Conservation (phyloP, 805 yeast genomes). For the Saccharomyces jurei region DNA sequence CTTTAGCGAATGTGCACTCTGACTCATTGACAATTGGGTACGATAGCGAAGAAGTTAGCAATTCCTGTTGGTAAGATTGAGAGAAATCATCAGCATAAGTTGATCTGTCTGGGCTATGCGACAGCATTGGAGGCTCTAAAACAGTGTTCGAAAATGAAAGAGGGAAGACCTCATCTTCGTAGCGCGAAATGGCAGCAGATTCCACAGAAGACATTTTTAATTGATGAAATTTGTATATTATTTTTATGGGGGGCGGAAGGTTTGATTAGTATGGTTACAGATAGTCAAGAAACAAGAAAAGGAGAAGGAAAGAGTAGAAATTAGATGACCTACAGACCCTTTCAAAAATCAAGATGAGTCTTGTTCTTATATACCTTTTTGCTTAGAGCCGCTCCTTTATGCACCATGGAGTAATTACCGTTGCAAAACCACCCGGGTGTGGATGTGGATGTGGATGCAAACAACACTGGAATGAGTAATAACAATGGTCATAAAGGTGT, state of each 20-base stretch:
- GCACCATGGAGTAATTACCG: background rate
- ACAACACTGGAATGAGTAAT: background rate
- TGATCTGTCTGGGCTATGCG: conserved; percentile 3
- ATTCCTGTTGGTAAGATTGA: conserved; percentile 4
- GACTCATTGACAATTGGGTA: conserved; percentile 1
- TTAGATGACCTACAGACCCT: background rate
- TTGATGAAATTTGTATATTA: background rate
- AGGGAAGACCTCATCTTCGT: conserved; percentile 10
- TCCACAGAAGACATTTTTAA: conserved; percentile 1
- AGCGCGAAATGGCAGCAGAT: background rate
- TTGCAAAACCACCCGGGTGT: background rate
- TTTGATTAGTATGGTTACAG: background rate
- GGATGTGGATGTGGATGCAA: background rate
- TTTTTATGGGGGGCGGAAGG: background rate
- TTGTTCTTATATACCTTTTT: background rate
- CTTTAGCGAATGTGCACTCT: background rate
- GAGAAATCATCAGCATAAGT: background rate
- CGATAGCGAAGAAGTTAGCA: conserved; percentile 3
- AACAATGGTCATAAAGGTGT: background rate
- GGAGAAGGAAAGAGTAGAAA: background rate
- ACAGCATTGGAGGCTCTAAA: conserved; percentile 3
- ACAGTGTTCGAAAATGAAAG: conserved; percentile 4
- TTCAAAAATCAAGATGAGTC: background rate
- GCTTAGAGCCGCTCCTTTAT: background rate
- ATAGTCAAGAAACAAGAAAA: background rate